Evolutionary conservation across 306 rosid species (phyloP).

Genomic region (Morella rubra): DNA sequence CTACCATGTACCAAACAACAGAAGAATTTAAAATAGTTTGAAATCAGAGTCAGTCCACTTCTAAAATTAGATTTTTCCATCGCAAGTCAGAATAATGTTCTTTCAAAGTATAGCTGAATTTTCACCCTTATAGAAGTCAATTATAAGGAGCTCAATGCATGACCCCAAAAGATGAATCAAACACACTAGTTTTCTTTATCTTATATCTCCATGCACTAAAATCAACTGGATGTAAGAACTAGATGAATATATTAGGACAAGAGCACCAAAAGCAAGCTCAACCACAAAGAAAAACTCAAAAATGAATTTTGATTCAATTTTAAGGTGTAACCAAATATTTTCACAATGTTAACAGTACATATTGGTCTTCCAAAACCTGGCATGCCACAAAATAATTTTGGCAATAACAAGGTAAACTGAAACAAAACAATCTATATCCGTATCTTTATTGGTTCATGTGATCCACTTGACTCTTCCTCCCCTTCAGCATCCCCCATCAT

Average conservation of each 20-base stretch:
- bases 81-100: background rate
- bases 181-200: background rate
- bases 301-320: background rate
- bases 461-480: background rate
- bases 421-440: background rate
- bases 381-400: background rate
- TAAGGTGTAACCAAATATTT: background rate
- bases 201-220: background rate
- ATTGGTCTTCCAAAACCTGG: background rate
- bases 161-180: conserved; percentile 1
- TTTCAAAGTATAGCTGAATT: background rate
- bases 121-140: background rate
- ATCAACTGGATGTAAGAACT: background rate
- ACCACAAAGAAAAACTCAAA: background rate
- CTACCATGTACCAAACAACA: background rate
- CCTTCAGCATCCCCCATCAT: background rate
- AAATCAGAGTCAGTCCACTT: background rate
- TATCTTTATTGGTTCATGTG: background rate
- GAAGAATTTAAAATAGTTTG: background rate
- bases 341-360: background rate
- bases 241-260: background rate
- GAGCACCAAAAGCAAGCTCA: conserved; percentile 5
- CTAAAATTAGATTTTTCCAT: background rate
- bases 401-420: background rate
- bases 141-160: background rate